phyloP scores from a whole-genome alignment of 371 early-diverging fungal genomes.

The Actinomortierella ambigua region DNA sequence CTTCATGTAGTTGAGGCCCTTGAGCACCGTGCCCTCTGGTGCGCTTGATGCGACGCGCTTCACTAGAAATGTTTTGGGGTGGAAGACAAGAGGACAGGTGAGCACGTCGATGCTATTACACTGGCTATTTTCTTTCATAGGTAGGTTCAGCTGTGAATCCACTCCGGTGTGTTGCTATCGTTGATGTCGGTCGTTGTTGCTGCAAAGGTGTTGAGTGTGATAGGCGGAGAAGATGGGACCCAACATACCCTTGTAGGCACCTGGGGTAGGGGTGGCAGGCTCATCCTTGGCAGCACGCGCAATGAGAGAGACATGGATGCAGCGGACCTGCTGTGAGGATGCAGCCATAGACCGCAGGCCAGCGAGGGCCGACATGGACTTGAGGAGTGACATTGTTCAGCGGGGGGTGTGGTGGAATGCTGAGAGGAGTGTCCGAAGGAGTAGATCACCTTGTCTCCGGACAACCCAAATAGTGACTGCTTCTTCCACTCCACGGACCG shows the following conservation, averaged over 20 bases:
- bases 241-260: not conserved
- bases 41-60: constrained; percentile 58
- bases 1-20: constrained; percentile 85
- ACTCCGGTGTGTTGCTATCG: too few species aligned
- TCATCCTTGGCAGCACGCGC: constrained; percentile 27
- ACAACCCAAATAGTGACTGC: too few species aligned
- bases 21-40: constrained; percentile 80
- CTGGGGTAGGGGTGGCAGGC: constrained; percentile 14
- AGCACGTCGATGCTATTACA: not conserved
- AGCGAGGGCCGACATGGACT: constrained; percentile 13
- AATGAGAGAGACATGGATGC: constrained; percentile 38
- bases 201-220: not conserved
- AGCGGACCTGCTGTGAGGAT: constrained; percentile 20
- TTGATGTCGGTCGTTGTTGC: too few species aligned
- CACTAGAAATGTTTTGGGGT: constrained; percentile 10
- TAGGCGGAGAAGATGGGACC: too few species aligned
- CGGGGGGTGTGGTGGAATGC: not conserved
- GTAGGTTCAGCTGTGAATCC: too few species aligned
- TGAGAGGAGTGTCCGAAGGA: too few species aligned
- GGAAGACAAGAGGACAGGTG: not conserved
- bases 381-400: constrained; percentile 8
- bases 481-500: too few species aligned
- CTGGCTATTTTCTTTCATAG: too few species aligned
- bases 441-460: too few species aligned
- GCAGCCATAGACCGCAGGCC: constrained; percentile 20